Conservation (phyloP, 192 early-diverging fungal genomes). For the Endogone sp. region DNA sequence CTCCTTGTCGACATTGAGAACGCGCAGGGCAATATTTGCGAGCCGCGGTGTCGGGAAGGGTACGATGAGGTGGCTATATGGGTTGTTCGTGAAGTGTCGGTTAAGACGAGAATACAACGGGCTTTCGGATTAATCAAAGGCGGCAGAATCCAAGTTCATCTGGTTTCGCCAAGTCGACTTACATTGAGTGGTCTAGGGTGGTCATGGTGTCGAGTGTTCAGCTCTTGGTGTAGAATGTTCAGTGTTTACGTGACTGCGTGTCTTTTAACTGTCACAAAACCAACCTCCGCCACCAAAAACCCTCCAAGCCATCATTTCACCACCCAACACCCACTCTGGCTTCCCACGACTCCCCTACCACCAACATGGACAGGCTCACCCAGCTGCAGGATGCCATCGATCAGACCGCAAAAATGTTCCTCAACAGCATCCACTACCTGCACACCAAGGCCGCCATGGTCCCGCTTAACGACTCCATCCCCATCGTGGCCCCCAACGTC, state of each 20-base stretch:
- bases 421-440: conserved; percentile 51
- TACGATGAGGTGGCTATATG: conserved; percentile 24
- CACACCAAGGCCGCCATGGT: conserved; percentile 33
- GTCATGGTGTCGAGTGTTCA: not conserved
- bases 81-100: no score
- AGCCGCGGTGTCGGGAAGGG: conserved; percentile 36
- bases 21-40: conserved; percentile 36
- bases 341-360: not conserved
- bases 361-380: conserved; percentile 47
- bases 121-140: not conserved
- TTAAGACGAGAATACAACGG: not conserved
- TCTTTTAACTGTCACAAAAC: no score
- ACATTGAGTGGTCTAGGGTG: not conserved
- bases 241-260: no score
- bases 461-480: conserved; percentile 34
- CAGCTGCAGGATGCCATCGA: conserved; percentile 51
- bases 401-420: conserved; percentile 46
- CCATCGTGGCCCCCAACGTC: conserved; percentile 40
- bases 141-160: not conserved
- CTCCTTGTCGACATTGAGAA: conserved; percentile 42
- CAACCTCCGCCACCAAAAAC: no score
- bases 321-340: no score
- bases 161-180: no score
- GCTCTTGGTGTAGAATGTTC: no score
- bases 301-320: no score